phyloP scores from a whole-genome alignment of 768 basidiomycete genomes.

The Leccinellum albellum region DNA sequence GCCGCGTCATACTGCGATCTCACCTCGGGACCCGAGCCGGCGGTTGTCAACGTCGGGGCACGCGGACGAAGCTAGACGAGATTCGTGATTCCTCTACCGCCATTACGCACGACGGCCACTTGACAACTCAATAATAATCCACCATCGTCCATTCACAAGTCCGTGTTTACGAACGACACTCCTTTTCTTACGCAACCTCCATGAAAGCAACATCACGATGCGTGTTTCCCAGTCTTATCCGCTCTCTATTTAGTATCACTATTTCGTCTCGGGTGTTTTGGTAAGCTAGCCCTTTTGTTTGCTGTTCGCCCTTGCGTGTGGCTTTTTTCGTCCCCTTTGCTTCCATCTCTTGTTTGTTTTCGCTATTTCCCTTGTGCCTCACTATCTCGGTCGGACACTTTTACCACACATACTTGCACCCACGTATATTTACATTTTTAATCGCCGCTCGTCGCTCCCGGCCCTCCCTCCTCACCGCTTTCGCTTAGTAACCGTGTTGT shows the following conservation, averaged over 20 bases:
- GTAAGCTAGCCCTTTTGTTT: not conserved
- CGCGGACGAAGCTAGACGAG: constrained; percentile 13
- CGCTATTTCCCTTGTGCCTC: not conserved
- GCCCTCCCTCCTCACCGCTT: constrained; percentile 1
- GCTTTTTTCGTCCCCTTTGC: not conserved
- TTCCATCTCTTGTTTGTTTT: not conserved
- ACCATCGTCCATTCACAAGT: constrained; percentile 1
- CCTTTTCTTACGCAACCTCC: constrained; percentile 15
- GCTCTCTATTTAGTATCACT: not conserved
- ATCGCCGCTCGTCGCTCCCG: constrained; percentile 10
- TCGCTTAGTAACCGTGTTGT: constrained; percentile 24
- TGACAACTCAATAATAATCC: not conserved
- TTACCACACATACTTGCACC: constrained; percentile 6
- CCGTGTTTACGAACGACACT: constrained; percentile 17
- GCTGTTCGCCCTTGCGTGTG: not conserved
- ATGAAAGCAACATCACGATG: constrained; percentile 26
- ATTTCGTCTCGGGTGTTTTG: not conserved
- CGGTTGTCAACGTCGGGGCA: constrained; percentile 14
- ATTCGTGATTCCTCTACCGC: constrained; percentile 3
- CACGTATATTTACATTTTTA: constrained; percentile 18
- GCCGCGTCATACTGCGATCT: constrained; percentile 14
- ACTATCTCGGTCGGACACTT: not conserved
- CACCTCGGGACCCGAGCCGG: constrained; percentile 16
- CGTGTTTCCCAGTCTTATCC: not conserved
- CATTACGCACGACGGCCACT: not conserved